Conservation (phyloP, 169 alveolate species). For the Plasmodium billcollinsi region DNA sequence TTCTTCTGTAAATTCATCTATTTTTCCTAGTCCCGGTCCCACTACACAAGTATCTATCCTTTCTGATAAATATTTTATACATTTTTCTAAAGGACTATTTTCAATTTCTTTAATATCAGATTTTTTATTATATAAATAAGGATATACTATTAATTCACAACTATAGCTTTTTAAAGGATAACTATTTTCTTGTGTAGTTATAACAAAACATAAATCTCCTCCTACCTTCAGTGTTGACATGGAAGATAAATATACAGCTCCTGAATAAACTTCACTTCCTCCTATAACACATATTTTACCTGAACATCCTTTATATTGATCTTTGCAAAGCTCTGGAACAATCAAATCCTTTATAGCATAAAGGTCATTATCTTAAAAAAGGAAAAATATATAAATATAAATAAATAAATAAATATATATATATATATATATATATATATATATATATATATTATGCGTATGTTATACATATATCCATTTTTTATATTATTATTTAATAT, state of each 20-base stretch:
- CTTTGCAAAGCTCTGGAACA: conserved; percentile 13
- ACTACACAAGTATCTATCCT: conserved; percentile 88
- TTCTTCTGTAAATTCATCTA: conserved; percentile 60
- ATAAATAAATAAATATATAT: background rate
- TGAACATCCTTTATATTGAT: conserved; percentile 37
- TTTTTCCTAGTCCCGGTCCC: conserved; percentile 95
- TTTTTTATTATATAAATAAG: conserved; percentile 78
- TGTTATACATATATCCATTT: background rate
- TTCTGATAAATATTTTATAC: conserved; percentile 79
- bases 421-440: background rate
- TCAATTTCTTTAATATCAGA: conserved; percentile 32
- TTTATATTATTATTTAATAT: too few species aligned
- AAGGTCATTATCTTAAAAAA: conserved; percentile 27
- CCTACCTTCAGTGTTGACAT: conserved; percentile 92
- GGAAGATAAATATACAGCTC: conserved; percentile 95
- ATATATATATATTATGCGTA: conserved; percentile 6
- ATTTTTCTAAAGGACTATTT: conserved; percentile 51
- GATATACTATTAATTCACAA: conserved; percentile 95
- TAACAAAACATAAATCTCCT: conserved; percentile 92
- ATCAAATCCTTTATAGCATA: conserved; percentile 9
- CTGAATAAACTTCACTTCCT: conserved; percentile 93
- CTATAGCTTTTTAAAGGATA: conserved; percentile 93
- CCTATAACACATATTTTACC: conserved; percentile 91
- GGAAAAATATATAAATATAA: background rate
- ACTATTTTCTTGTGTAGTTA: conserved; percentile 91